Evolutionary conservation across 192 early-diverging fungal genomes (phyloP), one percentile per base, ranked within the genome.

Genomic region (Gonapodya prolifera): DNA sequence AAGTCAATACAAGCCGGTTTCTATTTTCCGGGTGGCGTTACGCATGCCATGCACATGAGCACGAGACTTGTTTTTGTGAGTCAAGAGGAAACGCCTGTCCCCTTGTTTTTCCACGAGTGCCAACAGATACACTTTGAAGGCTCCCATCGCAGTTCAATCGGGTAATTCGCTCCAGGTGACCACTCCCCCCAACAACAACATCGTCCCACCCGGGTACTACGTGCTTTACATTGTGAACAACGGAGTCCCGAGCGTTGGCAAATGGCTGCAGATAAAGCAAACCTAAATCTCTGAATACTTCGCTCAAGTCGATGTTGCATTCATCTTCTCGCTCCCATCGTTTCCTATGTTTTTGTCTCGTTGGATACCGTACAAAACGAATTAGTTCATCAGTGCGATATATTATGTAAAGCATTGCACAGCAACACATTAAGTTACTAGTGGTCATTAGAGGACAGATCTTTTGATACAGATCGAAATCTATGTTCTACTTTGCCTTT

Each of bases 131-230:
- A 61, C 45, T 61, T 23, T 16, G 8, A 16, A 61, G 45, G 45
- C 45, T 8, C 45, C 45, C 8, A 61, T 61, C 45, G 23, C 45
- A 16, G 45, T 61, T 23, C 8, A 16, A 23, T 61, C 45, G 23
- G 23, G 8, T 8, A 61, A 8, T 8, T 16, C 8, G 8, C 45
- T 61, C 23, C 45, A 61, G 45, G 23, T 89, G 16, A 77, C 34
- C 1, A 76, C 82, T 35, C 86, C 86, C 16, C 88, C 88, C 70
- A 83, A 87, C 70, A 69, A 82, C 45, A 83, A 84, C 75, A 45
- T 89, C 2, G 83, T 89, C 76, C 83, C 88, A 28, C 86, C 88
- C n/a, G 88, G 85, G 29, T 84, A 82, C 34, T 82, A 80, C 75
- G 86, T 83, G 36, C 75, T 89, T 30, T 83, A 84, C 35, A 78